These are phyloP conservation scores for Stagonosporopsis vannaccii DNA, from an alignment of 2,329 filamentous ascomycete genomes.

Conservation along the genomic window DNA sequence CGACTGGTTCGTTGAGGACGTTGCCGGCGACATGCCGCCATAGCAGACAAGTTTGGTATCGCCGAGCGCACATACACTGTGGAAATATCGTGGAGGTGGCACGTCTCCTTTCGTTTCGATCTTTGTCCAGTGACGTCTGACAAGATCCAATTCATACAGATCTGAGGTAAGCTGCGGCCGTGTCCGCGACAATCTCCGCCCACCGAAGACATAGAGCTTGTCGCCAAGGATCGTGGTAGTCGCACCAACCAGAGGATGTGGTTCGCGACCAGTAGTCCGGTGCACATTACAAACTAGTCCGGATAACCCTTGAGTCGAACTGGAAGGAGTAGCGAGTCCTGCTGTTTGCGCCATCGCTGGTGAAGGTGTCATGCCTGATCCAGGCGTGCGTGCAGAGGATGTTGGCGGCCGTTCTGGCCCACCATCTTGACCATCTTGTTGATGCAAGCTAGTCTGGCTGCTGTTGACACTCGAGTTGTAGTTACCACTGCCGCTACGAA, in stretches of 20 bases:
- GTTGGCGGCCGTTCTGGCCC: constrained; percentile 45
- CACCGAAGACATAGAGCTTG: constrained; percentile 96
- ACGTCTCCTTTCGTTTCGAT: constrained; percentile 83
- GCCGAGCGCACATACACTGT: constrained; percentile 91
- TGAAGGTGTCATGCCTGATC: constrained; percentile 50
- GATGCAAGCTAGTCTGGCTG: constrained; percentile 56
- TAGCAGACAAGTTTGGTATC: constrained; percentile 98
- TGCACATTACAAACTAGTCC: constrained; percentile 74
- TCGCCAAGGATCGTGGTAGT: constrained; percentile 95
- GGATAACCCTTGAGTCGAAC: constrained; percentile 66
- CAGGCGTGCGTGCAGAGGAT: constrained; percentile 46
- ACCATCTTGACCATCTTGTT: constrained; percentile 53
- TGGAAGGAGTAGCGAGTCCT: constrained; percentile 47
- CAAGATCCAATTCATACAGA: constrained; percentile 90
- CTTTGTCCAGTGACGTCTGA: constrained; percentile 91
- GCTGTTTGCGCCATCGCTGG: constrained; percentile 53
- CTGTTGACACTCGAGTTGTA: constrained; percentile 54
- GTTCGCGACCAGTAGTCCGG: constrained; percentile 88
- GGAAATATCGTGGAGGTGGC: constrained; percentile 92
- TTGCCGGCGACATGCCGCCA: constrained; percentile 91
- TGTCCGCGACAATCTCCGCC: constrained; percentile 82
- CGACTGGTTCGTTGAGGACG: constrained; percentile 51
- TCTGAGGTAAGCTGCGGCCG: constrained; percentile 87
- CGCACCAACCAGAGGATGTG: constrained; percentile 88
- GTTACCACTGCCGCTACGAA: constrained; percentile 44